Percentiles rank a stretch among this genome's conserved stretches.
Evolutionary conservation across 805 yeast species (phyloP).

Genomic region (Ogataea nakhonphanomensis): DNA sequence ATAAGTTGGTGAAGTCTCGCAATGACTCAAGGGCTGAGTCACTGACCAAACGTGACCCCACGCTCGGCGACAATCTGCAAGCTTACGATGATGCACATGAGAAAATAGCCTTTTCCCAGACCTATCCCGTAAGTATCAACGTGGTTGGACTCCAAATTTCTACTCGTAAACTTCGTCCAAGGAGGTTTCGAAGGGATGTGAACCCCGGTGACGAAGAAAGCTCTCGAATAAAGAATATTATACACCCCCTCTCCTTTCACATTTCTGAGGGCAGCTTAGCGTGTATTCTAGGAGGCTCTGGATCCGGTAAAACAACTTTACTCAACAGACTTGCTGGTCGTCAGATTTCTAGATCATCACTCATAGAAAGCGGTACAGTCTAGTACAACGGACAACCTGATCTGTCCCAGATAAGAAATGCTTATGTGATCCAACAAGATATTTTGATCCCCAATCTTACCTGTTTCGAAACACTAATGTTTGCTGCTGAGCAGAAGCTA

Average conservation of each 20-base stretch:
- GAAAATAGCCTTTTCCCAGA: constrained; percentile 24
- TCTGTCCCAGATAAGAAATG: constrained; percentile 36
- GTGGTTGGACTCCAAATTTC: constrained; percentile 26
- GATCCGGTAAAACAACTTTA: constrained; percentile 82
- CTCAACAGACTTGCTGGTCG: constrained; percentile 63
- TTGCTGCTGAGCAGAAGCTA: constrained; percentile 69
- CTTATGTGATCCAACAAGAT: constrained; percentile 78
- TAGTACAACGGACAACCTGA: constrained; percentile 36
- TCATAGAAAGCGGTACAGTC: constrained; percentile 38
- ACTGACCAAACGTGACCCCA: background rate
- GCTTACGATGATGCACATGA: background rate
- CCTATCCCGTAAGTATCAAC: constrained; percentile 20
- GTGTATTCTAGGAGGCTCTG: constrained; percentile 86
- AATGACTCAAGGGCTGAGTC: background rate
- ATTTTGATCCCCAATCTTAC: constrained; percentile 68
- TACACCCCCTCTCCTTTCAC: constrained; percentile 54
- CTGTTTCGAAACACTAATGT: constrained; percentile 63
- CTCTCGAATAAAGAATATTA: constrained; percentile 34
- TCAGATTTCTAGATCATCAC: constrained; percentile 32
- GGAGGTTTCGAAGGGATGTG: constrained; percentile 10
- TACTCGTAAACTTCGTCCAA: constrained; percentile 1
- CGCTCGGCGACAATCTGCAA: background rate
- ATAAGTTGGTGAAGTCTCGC: background rate
- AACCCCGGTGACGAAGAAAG: background rate
- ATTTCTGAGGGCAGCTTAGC: constrained; percentile 59